Evolutionary conservation across 768 basidiomycete species (phyloP).

Genomic region (Cytidiella melzeri): DNA sequence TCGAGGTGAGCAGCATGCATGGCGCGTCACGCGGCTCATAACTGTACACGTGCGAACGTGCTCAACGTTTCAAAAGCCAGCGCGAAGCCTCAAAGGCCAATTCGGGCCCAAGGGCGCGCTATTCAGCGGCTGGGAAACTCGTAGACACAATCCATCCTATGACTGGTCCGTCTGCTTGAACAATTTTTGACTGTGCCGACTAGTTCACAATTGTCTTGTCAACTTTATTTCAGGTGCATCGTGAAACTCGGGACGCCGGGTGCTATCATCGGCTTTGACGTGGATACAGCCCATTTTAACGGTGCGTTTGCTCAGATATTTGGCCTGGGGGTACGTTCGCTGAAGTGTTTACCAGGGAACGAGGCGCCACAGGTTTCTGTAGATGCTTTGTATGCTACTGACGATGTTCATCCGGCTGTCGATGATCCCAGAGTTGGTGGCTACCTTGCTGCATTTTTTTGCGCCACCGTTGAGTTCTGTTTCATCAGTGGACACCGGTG

Average conservation of each 20-base stretch:
- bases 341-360: slow-evolving; percentile 46
- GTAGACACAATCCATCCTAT: slow-evolving; percentile 80
- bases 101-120: slow-evolving; percentile 95
- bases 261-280: slow-evolving; percentile 73
- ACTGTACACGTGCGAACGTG: background rate
- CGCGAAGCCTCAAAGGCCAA: slow-evolving; percentile 87
- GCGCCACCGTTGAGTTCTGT: background rate
- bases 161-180: slow-evolving; percentile 80
- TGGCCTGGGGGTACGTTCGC: background rate
- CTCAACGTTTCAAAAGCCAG: slow-evolving; percentile 48
- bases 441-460: background rate
- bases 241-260: slow-evolving; percentile 81
- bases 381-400: slow-evolving; percentile 43
- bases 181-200: too few species aligned
- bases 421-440: slow-evolving; percentile 46
- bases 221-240: slow-evolving; percentile 60
- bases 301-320: slow-evolving; percentile 37
- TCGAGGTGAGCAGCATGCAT: slow-evolving; percentile 48
- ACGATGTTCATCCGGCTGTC: slow-evolving; percentile 31
- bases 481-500: slow-evolving; percentile 68
- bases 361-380: slow-evolving; percentile 83
- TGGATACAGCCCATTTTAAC: slow-evolving; percentile 94
- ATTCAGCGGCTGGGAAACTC: slow-evolving; percentile 90
- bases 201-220: too few species aligned
- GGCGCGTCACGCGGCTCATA: background rate